Evolutionary conservation across 192 early-diverging fungal species (phyloP), one percentile per base, ranked within the genome.

Genomic region (Linnemannia zychae): DNA sequence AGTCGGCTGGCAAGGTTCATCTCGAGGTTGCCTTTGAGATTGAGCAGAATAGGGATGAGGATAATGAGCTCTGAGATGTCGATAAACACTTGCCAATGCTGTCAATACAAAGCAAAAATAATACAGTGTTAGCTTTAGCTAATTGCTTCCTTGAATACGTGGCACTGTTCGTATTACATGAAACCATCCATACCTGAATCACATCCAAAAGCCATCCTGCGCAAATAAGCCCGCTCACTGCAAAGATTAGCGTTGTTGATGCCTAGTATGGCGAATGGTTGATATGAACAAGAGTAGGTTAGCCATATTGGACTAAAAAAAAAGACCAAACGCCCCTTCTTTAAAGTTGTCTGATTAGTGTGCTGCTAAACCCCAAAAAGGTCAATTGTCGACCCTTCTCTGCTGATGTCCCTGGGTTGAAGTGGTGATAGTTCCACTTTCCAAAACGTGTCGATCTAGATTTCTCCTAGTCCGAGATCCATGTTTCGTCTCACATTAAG

Each of bases 1-100:
- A 98, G 88, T 12, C 97, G 91, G n/a, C 96, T 92, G 9, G 95
- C 95, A 71, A 98, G 90, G 67, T 96, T 98, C 90, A 97, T 95
- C 81, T 98, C 97, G 18, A 97, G 90, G 86, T 97, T 98, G 72
- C 97, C 96, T 76, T 98, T 98, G 24, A 98, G 86, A 78, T 97
- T 97, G 38, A 98, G 82, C 16, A 98, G 80, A 38, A 97, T 94
- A 5, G 97, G 92, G 0, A 97, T 94, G 74, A 98, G 92, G 72
- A 98, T 94, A 83, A 97, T 96, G 15, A 98, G 84, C 77, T 95
- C 93, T 4, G 94, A 90, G 22, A 96, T 87, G 12, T 87, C 70
- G 11, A 84, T 83, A 76, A 97, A 98, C 6, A 95, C 95, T 34
- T 78, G 79, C 91, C 92, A 93, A 76, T 90, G 90, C 89, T 96